Conservation (phyloP, 2,329 filamentous ascomycete species). For the Claviceps humidiphila region DNA sequence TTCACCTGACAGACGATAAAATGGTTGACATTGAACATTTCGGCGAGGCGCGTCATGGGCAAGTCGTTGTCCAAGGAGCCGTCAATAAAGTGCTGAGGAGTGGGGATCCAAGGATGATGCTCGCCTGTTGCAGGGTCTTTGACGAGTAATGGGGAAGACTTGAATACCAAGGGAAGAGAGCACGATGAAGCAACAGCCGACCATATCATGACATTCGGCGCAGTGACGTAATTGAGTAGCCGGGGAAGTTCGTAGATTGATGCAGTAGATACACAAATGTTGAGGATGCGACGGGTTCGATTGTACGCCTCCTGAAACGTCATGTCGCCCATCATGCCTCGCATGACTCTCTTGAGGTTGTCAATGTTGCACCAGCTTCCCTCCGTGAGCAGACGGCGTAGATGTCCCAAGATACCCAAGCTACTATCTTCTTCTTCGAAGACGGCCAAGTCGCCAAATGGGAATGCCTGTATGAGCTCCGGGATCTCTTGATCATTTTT, state of each 20-base stretch:
- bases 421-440: conserved; percentile 51
- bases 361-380: conserved; percentile 77
- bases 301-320: conserved; percentile 96
- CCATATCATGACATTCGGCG: conserved; percentile 91
- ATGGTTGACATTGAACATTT: conserved; percentile 97
- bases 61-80: conserved; percentile 91
- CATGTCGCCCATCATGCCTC: conserved; percentile 66
- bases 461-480: conserved; percentile 53
- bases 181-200: conserved; percentile 94
- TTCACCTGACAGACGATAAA: conserved; percentile 97
- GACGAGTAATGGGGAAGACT: conserved; percentile 62
- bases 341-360: conserved; percentile 72
- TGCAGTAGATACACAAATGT: conserved; percentile 84
- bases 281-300: conserved; percentile 79
- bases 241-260: conserved; percentile 78
- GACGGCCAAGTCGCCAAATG: conserved; percentile 66
- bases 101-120: conserved; percentile 72
- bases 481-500: conserved; percentile 69
- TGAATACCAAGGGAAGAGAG: conserved; percentile 79
- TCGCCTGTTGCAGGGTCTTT: conserved; percentile 74
- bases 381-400: conserved; percentile 63
- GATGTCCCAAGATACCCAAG: conserved; percentile 54
- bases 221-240: conserved; percentile 83
- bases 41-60: conserved; percentile 75
- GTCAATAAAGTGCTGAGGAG: conserved; percentile 79